These are phyloP conservation scores for Clavariopsis aquatica DNA, from an alignment of 495 filamentous ascomycete genomes.

Conservation along the genomic window DNA sequence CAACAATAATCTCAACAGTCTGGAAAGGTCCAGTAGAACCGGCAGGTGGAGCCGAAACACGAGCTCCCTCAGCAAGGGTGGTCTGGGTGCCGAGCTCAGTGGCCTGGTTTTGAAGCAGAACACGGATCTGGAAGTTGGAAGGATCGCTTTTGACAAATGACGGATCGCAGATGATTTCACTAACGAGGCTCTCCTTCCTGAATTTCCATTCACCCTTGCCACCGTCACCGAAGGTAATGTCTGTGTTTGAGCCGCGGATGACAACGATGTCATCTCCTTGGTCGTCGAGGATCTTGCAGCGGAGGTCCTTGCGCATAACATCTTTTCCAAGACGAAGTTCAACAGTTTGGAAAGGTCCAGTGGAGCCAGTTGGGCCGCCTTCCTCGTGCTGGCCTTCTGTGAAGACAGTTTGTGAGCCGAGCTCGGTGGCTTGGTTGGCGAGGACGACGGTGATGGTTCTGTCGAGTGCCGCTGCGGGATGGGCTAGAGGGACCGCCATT, in stretches of 20 bases:
- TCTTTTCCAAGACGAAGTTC: slow-evolving; percentile 6
- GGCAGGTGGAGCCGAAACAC: background rate
- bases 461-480: background rate
- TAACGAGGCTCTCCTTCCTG: background rate
- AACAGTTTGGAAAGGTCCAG: slow-evolving; percentile 13
- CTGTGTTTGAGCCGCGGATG: slow-evolving; percentile 5
- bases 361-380: background rate
- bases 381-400: background rate
- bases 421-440: slow-evolving; percentile 2
- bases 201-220: slow-evolving; percentile 17
- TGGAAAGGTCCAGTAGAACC: slow-evolving; percentile 2
- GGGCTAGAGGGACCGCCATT: background rate
- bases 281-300: slow-evolving; percentile 16
- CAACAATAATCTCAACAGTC: background rate
- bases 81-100: background rate
- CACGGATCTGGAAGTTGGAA: background rate
- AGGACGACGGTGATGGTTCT: slow-evolving; percentile 3
- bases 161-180: slow-evolving; percentile 20
- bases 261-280: slow-evolving; percentile 3
- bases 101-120: background rate
- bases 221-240: slow-evolving; percentile 17
- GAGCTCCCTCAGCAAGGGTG: background rate
- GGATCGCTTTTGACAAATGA: slow-evolving; percentile 7
- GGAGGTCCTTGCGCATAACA: background rate
- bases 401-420: slow-evolving; percentile 9